phyloP scores from a whole-genome alignment of 345 rosid genomes.

The Eucalyptus erythrocorys region DNA sequence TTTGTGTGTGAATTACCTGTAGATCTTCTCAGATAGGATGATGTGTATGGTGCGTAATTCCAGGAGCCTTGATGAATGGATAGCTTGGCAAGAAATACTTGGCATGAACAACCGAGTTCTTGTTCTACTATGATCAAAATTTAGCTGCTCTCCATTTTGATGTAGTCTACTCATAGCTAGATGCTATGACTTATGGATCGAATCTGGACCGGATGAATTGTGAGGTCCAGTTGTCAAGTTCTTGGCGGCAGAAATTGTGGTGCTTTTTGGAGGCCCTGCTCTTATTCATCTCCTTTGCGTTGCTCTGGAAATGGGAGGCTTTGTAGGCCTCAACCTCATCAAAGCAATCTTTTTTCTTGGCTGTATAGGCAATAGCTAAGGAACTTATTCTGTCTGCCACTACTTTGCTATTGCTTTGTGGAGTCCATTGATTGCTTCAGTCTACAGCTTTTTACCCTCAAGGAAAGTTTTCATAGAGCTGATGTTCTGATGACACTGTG shows the following conservation, averaged over 20 bases:
- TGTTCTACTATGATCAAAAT: not conserved
- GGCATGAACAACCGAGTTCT: not conserved
- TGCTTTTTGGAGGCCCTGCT: not conserved
- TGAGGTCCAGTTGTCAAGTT: not conserved
- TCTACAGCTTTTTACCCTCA: not conserved
- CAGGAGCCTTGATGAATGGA: not conserved
- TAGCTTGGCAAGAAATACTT: not conserved
- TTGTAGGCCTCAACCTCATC: not conserved
- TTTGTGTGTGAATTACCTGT: not conserved
- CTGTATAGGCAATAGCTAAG: not conserved
- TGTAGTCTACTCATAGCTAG: not conserved
- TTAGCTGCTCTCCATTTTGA: not conserved
- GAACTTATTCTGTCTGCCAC: not conserved
- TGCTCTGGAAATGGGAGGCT: not conserved
- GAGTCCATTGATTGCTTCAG: not conserved
- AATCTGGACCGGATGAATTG: not conserved
- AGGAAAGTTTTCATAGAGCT: not conserved
- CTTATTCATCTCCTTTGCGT: not conserved
- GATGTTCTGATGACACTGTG: not conserved
- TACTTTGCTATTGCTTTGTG: not conserved
- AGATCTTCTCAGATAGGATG: not conserved
- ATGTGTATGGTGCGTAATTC: not conserved
- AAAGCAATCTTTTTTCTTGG: not conserved
- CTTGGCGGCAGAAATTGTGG: not conserved
- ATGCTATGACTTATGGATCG: not conserved